Percentiles rank a stretch among this genome's conserved stretches.
Conservation (phyloP, 2,329 filamentous ascomycete species). For the Fusarium chuoi region DNA sequence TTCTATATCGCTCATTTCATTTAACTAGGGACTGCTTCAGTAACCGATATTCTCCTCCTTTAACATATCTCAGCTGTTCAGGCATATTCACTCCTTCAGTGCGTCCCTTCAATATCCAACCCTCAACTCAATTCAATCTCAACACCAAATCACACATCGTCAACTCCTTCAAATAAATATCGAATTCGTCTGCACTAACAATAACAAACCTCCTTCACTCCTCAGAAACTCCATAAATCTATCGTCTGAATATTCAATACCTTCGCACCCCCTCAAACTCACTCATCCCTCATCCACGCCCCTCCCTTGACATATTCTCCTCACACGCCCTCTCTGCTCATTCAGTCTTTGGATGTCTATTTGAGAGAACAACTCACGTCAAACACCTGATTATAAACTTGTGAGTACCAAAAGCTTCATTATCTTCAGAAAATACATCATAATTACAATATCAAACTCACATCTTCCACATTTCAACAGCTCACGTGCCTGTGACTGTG, state of each 20-base stretch:
- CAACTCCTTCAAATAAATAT: conserved; percentile 15
- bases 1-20: conserved; percentile 2
- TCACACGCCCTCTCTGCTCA: conserved; percentile 11
- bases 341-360: neutral
- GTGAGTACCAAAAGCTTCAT: neutral
- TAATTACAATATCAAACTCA: neutral
- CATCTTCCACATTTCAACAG: neutral
- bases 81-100: neutral
- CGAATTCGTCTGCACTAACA: conserved; percentile 13
- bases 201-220: conserved; percentile 15
- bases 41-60: neutral
- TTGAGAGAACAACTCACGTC: conserved; percentile 2
- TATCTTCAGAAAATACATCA: neutral
- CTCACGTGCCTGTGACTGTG: conserved; percentile 7
- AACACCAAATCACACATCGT: conserved; percentile 1
- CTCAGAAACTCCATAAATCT: conserved; percentile 20
- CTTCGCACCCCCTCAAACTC: conserved; percentile 23
- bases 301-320: conserved; percentile 21
- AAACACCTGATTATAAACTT: neutral
- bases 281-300: conserved; percentile 26
- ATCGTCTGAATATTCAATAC: conserved; percentile 38
- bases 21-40: conserved; percentile 6
- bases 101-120: conserved; percentile 9
- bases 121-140: conserved; percentile 4
- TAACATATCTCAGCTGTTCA: neutral